Conservation (phyloP, 208 protist genomes). For the Tetramitus jugosus region DNA sequence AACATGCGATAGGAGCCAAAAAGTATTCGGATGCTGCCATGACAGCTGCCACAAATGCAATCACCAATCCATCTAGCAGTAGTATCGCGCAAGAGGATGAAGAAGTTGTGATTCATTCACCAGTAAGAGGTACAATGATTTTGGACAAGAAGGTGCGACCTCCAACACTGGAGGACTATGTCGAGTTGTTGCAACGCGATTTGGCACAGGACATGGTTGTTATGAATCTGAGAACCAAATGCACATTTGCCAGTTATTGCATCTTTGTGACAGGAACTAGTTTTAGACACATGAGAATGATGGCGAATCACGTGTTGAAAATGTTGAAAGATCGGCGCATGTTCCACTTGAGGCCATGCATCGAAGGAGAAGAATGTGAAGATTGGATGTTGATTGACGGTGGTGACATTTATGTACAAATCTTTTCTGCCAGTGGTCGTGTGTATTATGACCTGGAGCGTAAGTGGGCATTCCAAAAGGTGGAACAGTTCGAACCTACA, state of each 20-base stretch:
- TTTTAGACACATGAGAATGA: background rate
- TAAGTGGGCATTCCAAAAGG: background rate
- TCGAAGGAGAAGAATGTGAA: background rate
- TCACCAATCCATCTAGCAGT: too few species aligned
- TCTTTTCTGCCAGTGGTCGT: background rate
- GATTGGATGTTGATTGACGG: constrained; percentile 10
- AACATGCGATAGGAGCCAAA: too few species aligned
- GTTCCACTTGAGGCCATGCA: background rate
- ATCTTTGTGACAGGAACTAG: constrained; percentile 5
- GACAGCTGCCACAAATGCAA: too few species aligned
- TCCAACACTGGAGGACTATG: background rate
- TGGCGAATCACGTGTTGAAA: background rate
- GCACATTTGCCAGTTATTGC: background rate
- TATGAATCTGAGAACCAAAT: background rate
- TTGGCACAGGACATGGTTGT: background rate
- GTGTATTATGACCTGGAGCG: background rate
- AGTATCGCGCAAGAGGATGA: too few species aligned
- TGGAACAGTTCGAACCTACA: background rate
- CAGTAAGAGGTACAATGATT: too few species aligned
- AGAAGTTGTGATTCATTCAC: too few species aligned
- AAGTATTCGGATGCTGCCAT: too few species aligned
- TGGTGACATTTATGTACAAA: constrained; percentile 5
- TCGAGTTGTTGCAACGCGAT: background rate
- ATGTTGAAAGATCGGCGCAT: background rate
- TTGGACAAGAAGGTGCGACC: too few species aligned